Conservation (phyloP, 164 flowering plant species). For the Akebia trifoliata region DNA sequence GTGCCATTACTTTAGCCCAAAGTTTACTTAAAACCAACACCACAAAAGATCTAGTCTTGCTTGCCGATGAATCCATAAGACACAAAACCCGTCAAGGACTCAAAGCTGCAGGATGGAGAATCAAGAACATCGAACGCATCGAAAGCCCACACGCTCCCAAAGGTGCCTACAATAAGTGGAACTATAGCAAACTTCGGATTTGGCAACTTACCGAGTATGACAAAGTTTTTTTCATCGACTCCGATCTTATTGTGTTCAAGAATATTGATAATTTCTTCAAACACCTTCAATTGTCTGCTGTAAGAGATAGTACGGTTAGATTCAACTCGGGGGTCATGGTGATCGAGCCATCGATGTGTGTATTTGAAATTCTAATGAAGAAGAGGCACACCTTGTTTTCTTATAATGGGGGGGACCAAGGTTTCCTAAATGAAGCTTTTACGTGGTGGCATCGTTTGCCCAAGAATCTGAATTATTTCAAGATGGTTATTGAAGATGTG, state of each 20-base stretch:
- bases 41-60: conserved; percentile 62
- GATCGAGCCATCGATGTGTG: conserved; percentile 64
- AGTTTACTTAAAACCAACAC: conserved; percentile 58
- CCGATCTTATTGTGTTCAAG: conserved; percentile 53
- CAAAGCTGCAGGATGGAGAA: conserved; percentile 67
- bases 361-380: conserved; percentile 45
- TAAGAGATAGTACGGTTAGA: conserved; percentile 24
- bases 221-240: conserved; percentile 69
- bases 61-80: conserved; percentile 50
- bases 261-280: conserved; percentile 58
- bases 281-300: conserved; percentile 60
- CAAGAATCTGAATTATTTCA: conserved; percentile 35
- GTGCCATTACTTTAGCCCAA: conserved; percentile 76
- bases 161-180: conserved; percentile 76
- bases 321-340: conserved; percentile 89
- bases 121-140: conserved; percentile 47
- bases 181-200: conserved; percentile 79
- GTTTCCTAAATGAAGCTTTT: conserved; percentile 71
- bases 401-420: conserved; percentile 87
- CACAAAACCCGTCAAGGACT: conserved; percentile 37
- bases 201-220: conserved; percentile 72
- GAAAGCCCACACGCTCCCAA: conserved; percentile 45
- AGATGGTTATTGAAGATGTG: conserved; percentile 14
- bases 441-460: conserved; percentile 89
- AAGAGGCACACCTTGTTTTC: conserved; percentile 30